Conservation (phyloP, 2,329 filamentous ascomycete genomes). For the Colletotrichum lini region DNA sequence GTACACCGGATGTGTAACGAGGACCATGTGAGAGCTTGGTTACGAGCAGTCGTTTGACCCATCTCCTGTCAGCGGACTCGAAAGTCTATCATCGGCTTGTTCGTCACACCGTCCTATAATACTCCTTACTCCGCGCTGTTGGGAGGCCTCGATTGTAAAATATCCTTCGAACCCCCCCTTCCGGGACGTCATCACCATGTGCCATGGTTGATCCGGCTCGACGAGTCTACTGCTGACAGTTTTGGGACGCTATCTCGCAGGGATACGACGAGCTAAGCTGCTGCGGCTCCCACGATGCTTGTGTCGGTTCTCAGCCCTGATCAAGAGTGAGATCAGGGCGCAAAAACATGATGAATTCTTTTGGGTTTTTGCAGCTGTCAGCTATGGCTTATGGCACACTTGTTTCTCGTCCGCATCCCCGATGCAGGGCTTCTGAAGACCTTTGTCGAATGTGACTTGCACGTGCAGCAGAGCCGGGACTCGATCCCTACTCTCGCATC, state of each 20-base stretch:
- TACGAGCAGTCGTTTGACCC: not conserved
- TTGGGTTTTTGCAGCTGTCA: no score
- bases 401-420: constrained; percentile 1
- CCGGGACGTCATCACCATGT: not conserved
- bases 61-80: no score
- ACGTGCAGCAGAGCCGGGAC: constrained; percentile 15
- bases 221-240: not conserved
- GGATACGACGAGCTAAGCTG: constrained; percentile 6
- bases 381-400: not conserved
- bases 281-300: not conserved
- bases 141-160: no score
- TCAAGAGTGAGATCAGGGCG: no score
- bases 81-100: not conserved
- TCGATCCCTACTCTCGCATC: constrained; percentile 1
- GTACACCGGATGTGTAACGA: not conserved
- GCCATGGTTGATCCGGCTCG: not conserved
- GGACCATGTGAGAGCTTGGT: not conserved
- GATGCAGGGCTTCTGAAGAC: constrained; percentile 39
- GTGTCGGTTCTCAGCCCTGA: no score
- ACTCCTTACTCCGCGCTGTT: not conserved
- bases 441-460: constrained; percentile 36
- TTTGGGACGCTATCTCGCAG: not conserved
- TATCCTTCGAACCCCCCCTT: no score
- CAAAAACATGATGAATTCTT: no score
- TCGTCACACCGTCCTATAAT: not conserved